phyloP scores from a whole-genome alignment of 768 basidiomycete genomes.

The Hygrophorus pudorinus region DNA sequence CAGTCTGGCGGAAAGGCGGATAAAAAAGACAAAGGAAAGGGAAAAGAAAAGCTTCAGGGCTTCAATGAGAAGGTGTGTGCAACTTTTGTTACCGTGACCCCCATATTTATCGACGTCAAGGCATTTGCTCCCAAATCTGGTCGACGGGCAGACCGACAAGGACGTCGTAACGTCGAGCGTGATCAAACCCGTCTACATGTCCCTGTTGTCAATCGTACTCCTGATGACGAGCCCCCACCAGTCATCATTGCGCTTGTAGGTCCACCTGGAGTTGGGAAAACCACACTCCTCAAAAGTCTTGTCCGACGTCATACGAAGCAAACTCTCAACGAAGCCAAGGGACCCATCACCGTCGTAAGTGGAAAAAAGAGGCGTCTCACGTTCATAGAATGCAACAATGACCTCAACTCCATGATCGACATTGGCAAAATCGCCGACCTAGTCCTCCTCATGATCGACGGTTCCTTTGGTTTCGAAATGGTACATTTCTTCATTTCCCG shows the following conservation, averaged over 20 bases:
- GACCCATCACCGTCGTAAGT: slow-evolving; percentile 89
- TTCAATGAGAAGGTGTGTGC: slow-evolving; percentile 76
- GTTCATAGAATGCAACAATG: slow-evolving; percentile 95
- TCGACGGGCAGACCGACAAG: slow-evolving; percentile 79
- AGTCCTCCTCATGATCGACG: slow-evolving; percentile 95
- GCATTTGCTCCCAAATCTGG: slow-evolving; percentile 93
- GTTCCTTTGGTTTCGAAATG: slow-evolving; percentile 98
- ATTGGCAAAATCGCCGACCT: slow-evolving; percentile 94
- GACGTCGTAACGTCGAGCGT: slow-evolving; percentile 81
- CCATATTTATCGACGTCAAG: too few species aligned
- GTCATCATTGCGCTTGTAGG: slow-evolving; percentile 93
- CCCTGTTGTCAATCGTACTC: slow-evolving; percentile 90
- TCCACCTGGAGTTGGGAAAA: slow-evolving; percentile 95
- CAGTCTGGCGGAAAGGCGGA: slow-evolving; percentile 64
- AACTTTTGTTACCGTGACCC: neutral
- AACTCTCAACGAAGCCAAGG: slow-evolving; percentile 78
- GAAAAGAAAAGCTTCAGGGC: slow-evolving; percentile 60
- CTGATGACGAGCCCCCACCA: slow-evolving; percentile 85
- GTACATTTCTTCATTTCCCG: slow-evolving; percentile 31
- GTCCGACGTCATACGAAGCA: slow-evolving; percentile 92
- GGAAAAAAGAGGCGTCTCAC: slow-evolving; percentile 93
- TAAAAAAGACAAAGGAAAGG: slow-evolving; percentile 66
- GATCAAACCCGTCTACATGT: slow-evolving; percentile 95
- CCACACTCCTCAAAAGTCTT: slow-evolving; percentile 85
- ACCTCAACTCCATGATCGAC: slow-evolving; percentile 98